phyloP scores from a whole-genome alignment of 495 filamentous ascomycete genomes.

The Chaetomium cochliodes region DNA sequence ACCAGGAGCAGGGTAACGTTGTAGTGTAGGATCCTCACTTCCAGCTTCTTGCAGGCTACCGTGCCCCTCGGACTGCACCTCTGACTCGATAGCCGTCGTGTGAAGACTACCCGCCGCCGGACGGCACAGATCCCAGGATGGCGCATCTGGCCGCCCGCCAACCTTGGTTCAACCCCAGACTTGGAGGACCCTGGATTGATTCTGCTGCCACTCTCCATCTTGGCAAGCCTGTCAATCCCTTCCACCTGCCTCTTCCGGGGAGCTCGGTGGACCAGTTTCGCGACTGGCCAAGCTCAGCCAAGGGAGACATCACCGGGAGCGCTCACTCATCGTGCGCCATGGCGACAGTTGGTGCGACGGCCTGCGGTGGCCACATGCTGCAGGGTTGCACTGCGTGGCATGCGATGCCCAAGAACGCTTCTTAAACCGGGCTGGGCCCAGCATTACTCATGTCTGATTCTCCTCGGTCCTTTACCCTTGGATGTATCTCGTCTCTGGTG shows the following conservation, averaged over 20 bases:
- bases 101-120: background rate
- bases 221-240: constrained; percentile 14
- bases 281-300: too few relatives aligned
- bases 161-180: background rate
- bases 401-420: background rate
- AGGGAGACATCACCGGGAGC: background rate
- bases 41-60: background rate
- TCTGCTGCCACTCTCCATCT: constrained; percentile 1
- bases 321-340: background rate
- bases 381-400: background rate
- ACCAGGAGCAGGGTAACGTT: constrained; percentile 12
- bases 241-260: constrained; percentile 16
- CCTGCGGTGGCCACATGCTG: background rate
- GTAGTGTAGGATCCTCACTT: constrained; percentile 18
- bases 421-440: background rate
- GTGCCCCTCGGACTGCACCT: background rate
- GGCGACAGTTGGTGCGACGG: background rate
- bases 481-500: background rate
- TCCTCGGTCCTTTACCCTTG: background rate
- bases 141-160: background rate
- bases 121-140: background rate
- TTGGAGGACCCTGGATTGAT: constrained; percentile 6
- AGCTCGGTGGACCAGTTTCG: constrained; percentile 1
- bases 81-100: background rate
- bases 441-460: background rate